Percentiles rank a stretch among this genome's conserved stretches.
Evolutionary conservation across 768 basidiomycete genomes (phyloP).

Genomic region (Ramaria rubella): DNA sequence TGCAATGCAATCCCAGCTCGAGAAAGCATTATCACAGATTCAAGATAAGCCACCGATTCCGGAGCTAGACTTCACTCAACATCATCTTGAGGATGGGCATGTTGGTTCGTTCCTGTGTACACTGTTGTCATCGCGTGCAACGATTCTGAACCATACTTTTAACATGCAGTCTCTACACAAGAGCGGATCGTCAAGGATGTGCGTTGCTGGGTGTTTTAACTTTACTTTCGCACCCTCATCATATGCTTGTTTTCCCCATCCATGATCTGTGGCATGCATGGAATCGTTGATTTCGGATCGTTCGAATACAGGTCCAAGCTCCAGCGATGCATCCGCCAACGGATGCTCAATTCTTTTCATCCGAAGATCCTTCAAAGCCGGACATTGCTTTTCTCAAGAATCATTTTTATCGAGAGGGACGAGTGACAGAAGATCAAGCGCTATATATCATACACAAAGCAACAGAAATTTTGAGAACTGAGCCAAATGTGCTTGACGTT

Average conservation of each 20-base stretch:
- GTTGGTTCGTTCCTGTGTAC: not conserved
- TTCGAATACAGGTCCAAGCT: slow-evolving; percentile 75
- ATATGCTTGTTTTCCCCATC: not conserved
- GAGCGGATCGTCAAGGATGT: slow-evolving; percentile 97
- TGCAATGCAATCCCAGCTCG: slow-evolving; percentile 15
- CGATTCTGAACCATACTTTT: not conserved
- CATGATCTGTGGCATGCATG: not conserved
- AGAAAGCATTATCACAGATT: slow-evolving; percentile 21
- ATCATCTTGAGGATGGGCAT: slow-evolving; percentile 87
- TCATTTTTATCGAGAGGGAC: slow-evolving; percentile 95
- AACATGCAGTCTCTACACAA: slow-evolving; percentile 70
- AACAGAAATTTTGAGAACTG: slow-evolving; percentile 71
- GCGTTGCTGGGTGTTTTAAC: slow-evolving; percentile 23
- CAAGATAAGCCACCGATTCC: slow-evolving; percentile 40
- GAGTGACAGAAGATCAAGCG: slow-evolving; percentile 91
- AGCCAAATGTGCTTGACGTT: slow-evolving; percentile 87
- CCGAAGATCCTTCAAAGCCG: slow-evolving; percentile 80
- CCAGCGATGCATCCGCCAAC: slow-evolving; percentile 92
- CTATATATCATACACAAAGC: slow-evolving; percentile 86
- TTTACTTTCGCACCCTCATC: not conserved
- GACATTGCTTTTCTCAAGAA: slow-evolving; percentile 97
- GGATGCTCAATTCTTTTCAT: slow-evolving; percentile 87
- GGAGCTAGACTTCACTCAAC: slow-evolving; percentile 85
- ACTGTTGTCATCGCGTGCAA: not conserved
- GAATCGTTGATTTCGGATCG: not conserved